These are phyloP conservation scores for Ensete glaucum DNA, from an alignment of 176 grass and related monocot species.

Conservation along the genomic window DNA sequence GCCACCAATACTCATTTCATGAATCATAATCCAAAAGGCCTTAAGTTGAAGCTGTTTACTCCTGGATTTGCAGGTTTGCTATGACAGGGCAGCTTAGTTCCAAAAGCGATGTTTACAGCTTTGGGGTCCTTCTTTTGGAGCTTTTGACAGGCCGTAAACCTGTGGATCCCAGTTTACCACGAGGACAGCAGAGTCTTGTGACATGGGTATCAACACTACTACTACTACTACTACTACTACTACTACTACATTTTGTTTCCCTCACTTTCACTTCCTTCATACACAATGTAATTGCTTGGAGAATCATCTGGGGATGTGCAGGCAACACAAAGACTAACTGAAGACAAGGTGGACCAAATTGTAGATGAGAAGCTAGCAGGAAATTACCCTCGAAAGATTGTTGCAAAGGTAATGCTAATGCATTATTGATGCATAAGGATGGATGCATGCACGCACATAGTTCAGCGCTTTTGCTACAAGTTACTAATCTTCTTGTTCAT, in stretches of 20 bases:
- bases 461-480: no score
- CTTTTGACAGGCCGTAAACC: slow-evolving; percentile 4
- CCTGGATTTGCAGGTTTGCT: background rate
- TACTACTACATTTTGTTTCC: background rate
- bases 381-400: slow-evolving; percentile 25
- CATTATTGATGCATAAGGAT: no score
- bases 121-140: slow-evolving; percentile 5
- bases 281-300: background rate
- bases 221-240: no score
- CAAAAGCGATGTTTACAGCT: slow-evolving; percentile 5
- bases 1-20: no score
- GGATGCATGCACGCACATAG: no score
- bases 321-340: slow-evolving; percentile 54
- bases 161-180: slow-evolving; percentile 3
- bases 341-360: slow-evolving; percentile 77
- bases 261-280: background rate
- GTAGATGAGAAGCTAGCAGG: slow-evolving; percentile 64
- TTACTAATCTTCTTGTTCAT: no score
- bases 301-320: background rate
- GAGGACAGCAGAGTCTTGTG: slow-evolving; percentile 13
- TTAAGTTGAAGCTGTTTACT: no score
- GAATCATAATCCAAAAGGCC: no score
- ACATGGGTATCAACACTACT: background rate
- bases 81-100: background rate
- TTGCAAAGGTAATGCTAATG: background rate